Conservation (phyloP, 306 rosid genomes). For the Medicago ruthenica region DNA sequence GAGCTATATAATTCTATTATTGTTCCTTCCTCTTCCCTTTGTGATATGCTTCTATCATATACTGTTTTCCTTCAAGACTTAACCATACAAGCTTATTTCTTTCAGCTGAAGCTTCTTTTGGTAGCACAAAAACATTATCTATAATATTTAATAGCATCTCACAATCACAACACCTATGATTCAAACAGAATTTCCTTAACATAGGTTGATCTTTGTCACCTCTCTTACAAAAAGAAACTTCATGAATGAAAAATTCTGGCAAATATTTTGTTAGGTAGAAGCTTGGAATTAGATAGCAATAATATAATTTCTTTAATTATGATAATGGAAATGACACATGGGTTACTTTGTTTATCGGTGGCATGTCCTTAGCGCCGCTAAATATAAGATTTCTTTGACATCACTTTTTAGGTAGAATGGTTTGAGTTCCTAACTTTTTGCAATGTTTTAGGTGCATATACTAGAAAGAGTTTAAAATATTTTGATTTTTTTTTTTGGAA, state of each 20-base stretch:
- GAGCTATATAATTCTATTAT: conserved; percentile 2
- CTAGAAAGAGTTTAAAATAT: conserved; percentile 8
- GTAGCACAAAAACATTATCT: conserved; percentile 27
- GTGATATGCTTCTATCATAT: conserved; percentile 48
- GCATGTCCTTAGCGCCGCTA: conserved; percentile 41
- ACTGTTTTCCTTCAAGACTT: conserved; percentile 38
- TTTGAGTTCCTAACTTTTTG: conserved; percentile 13
- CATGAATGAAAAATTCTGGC: conserved; percentile 9
- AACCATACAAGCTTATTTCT: conserved; percentile 32
- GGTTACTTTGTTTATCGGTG: conserved; percentile 44
- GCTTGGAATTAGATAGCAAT: conserved; percentile 49
- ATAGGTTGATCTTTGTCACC: too few relatives aligned
- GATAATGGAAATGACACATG: conserved; percentile 51
- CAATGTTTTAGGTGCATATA: conserved; percentile 22
- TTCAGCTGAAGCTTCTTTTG: conserved; percentile 35
- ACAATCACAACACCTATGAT: neutral
- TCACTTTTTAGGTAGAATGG: conserved; percentile 13
- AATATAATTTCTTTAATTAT: conserved; percentile 42
- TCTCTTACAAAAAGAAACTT: neutral
- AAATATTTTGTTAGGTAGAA: conserved; percentile 46
- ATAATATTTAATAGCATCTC: neutral
- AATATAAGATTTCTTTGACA: conserved; percentile 10
- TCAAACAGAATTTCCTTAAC: too few relatives aligned
- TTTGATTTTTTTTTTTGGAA: neutral
- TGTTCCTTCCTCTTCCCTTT: conserved; percentile 48